phyloP scores from a whole-genome alignment of 352 stramenopile genomes.

The Pythium coloratum region DNA sequence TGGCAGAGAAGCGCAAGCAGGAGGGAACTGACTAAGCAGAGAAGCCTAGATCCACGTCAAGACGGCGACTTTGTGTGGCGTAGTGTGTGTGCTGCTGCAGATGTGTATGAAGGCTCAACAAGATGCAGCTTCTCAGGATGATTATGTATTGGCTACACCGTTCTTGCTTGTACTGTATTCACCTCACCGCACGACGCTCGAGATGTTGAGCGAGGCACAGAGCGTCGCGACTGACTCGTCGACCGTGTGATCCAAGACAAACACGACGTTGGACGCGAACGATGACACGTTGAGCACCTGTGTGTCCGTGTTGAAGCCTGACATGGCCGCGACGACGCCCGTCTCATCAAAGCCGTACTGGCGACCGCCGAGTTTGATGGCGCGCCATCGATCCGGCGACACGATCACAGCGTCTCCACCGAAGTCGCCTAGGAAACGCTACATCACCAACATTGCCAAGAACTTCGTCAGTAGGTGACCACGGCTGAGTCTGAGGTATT shows the following conservation, averaged over 20 bases:
- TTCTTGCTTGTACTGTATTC: not conserved
- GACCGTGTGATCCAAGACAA: slow-evolving; percentile 80
- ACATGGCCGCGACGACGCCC: slow-evolving; percentile 86
- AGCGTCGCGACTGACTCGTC: slow-evolving; percentile 69
- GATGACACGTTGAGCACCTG: slow-evolving; percentile 88
- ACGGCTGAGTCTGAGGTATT: not conserved
- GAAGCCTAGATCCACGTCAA: slow-evolving; percentile 1
- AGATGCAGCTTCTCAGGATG: slow-evolving; percentile 5
- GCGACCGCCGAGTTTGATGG: slow-evolving; percentile 82
- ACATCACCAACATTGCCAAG: not conserved
- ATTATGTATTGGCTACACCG: not conserved
- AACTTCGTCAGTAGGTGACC: not conserved
- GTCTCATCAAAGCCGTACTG: slow-evolving; percentile 87
- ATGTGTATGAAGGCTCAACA: slow-evolving; percentile 13
- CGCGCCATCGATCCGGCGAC: slow-evolving; percentile 81
- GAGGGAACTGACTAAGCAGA: slow-evolving; percentile 53
- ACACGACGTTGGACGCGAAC: slow-evolving; percentile 81
- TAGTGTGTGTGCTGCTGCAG: slow-evolving; percentile 9
- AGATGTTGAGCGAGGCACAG: slow-evolving; percentile 67
- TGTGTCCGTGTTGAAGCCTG: slow-evolving; percentile 68
- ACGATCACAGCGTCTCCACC: slow-evolving; percentile 74
- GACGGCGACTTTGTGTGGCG: slow-evolving; percentile 7
- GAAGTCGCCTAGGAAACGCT: slow-evolving; percentile 66
- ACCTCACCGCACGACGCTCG: slow-evolving; percentile 55
- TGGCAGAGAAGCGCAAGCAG: slow-evolving; percentile 81